Percentiles rank a stretch among this genome's conserved stretches.
phyloP scores from a whole-genome alignment of 805 yeast species.

The Candida quercuum region DNA sequence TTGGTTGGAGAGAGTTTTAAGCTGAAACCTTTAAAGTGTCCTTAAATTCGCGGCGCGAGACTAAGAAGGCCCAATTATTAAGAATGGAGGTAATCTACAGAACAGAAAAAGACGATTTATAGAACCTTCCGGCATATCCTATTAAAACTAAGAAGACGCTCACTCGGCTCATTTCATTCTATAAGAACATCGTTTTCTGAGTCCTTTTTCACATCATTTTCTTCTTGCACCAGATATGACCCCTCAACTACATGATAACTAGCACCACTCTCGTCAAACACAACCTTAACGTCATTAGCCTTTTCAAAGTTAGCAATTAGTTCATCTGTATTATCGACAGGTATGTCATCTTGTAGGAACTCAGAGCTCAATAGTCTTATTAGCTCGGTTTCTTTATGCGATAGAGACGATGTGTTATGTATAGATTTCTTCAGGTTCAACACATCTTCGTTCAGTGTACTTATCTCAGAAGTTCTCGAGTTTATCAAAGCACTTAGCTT shows the following conservation, averaged over 20 bases:
- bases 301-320: constrained; percentile 11
- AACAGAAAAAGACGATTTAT: too few species aligned
- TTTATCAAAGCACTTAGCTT: constrained; percentile 4
- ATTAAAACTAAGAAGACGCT: too few species aligned
- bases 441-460: too few species aligned
- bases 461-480: too few species aligned
- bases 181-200: constrained; percentile 7
- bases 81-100: too few species aligned
- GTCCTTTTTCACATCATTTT: neutral
- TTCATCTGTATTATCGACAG: constrained; percentile 12
- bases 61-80: too few species aligned
- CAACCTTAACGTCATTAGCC: constrained; percentile 12
- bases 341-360: constrained; percentile 11
- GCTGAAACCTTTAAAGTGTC: too few species aligned
- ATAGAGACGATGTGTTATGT: neutral
- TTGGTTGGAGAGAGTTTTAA: too few species aligned
- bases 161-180: neutral
- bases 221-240: neutral
- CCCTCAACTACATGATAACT: constrained; percentile 4
- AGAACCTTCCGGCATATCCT: too few species aligned
- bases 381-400: constrained; percentile 7
- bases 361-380: constrained; percentile 14
- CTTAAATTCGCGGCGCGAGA: too few species aligned
- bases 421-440: constrained; percentile 7
- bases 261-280: constrained; percentile 3